Conservation (phyloP, 306 rosid species). For the Castanea sativa region DNA sequence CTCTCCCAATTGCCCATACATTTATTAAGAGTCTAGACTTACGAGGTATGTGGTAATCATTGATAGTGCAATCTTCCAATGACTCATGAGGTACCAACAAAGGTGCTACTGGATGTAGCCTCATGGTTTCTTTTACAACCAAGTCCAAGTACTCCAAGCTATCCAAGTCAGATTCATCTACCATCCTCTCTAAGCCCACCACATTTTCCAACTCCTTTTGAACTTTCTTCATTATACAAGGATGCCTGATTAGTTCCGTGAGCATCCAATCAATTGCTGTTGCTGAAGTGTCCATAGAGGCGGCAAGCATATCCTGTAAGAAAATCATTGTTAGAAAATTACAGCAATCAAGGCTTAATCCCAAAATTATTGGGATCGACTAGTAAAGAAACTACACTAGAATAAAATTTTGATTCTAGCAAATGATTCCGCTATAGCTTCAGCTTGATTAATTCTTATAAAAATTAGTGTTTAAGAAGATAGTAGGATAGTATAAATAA, state of each 20-base stretch:
- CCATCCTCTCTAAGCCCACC: conserved; percentile 55
- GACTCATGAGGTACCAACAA: conserved; percentile 54
- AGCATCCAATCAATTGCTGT: conserved; percentile 54
- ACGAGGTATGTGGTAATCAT: conserved; percentile 46
- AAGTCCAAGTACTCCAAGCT: conserved; percentile 42
- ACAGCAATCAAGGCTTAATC: too few species aligned
- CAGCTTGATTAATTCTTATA: too few species aligned
- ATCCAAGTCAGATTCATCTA: conserved; percentile 57
- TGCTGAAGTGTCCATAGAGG: conserved; percentile 51
- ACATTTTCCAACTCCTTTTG: conserved; percentile 50
- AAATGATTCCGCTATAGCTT: too few species aligned
- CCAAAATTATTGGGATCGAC: neutral
- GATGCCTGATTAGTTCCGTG: conserved; percentile 49
- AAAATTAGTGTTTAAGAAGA: neutral
- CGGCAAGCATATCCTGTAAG: conserved; percentile 53
- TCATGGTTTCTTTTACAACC: conserved; percentile 55
- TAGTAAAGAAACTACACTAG: too few species aligned
- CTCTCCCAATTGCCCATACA: conserved; percentile 31
- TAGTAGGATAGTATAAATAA: too few species aligned
- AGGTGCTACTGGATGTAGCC: conserved; percentile 67
- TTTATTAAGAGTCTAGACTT: conserved; percentile 30
- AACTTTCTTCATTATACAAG: conserved; percentile 51
- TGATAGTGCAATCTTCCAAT: conserved; percentile 44
- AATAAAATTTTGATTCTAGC: too few species aligned
- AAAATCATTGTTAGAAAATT: neutral